Conservation (phyloP, 768 basidiomycete genomes). For the Amanita rimosa region DNA sequence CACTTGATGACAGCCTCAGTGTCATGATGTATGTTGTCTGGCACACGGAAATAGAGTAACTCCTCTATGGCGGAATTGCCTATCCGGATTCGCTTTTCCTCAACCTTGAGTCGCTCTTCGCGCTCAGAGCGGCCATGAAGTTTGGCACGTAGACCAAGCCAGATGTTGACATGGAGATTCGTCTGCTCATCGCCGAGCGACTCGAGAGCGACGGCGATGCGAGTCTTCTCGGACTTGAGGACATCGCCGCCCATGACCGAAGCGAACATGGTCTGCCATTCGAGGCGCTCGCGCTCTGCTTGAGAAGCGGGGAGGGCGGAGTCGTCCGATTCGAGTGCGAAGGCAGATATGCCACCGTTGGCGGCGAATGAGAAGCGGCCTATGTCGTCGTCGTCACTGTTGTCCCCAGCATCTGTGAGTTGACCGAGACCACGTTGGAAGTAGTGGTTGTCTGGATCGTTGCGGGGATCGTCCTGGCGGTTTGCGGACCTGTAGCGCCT, state of each 20-base stretch:
- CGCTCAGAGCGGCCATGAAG: conserved; percentile 69
- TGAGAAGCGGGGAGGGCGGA: conserved; percentile 50
- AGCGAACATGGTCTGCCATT: conserved; percentile 94
- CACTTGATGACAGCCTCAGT: conserved; percentile 43
- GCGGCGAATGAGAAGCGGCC: conserved; percentile 28
- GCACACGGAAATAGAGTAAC: conserved; percentile 63
- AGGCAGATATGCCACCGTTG: conserved; percentile 29
- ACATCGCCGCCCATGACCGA: conserved; percentile 93
- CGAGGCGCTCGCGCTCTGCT: conserved; percentile 73
- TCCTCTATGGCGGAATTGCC: conserved; percentile 83
- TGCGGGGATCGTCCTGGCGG: conserved; percentile 55
- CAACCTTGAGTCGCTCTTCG: conserved; percentile 73
- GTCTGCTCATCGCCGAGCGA: conserved; percentile 60
- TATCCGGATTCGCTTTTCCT: conserved; percentile 70
- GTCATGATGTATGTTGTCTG: conserved; percentile 20
- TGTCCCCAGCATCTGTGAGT: conserved; percentile 56
- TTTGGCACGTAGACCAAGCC: conserved; percentile 86
- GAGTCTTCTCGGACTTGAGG: conserved; percentile 87
- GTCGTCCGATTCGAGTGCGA: conserved; percentile 50
- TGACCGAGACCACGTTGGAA: conserved; percentile 62
- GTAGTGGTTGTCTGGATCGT: conserved; percentile 79
- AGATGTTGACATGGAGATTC: conserved; percentile 58
- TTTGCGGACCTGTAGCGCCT: conserved; percentile 57
- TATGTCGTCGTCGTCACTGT: conserved; percentile 56
- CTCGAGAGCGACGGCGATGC: conserved; percentile 74